These are phyloP conservation scores for Polytrichum commune DNA, from an alignment of 225 moss, liverwort and hornwort species.

Conservation along the genomic window DNA sequence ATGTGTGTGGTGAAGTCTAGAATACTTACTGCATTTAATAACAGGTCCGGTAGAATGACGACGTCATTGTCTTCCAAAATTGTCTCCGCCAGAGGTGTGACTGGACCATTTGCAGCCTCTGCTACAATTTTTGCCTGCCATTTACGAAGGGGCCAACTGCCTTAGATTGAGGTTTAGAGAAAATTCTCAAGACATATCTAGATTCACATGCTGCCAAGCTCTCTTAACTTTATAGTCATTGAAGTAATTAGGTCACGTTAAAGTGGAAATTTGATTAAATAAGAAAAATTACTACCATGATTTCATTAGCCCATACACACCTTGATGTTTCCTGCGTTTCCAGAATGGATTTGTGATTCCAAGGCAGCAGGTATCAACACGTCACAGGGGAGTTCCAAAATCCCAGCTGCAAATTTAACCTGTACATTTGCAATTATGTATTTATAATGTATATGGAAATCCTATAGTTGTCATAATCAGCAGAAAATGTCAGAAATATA, in stretches of 20 bases:
- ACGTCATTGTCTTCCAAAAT: conserved; percentile 74
- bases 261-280: no score
- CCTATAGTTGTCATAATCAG: neutral
- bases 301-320: conserved; percentile 19
- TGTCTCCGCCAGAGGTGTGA: conserved; percentile 71
- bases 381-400: conserved; percentile 80
- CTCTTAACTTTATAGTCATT: no score
- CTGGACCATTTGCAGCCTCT: conserved; percentile 90
- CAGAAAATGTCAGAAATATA: neutral
- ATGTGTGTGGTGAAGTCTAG: neutral
- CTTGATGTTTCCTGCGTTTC: conserved; percentile 77
- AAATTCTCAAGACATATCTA: no score
- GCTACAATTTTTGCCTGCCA: conserved; percentile 83
- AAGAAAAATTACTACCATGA: no score
- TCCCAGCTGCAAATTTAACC: conserved; percentile 57
- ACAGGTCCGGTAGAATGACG: conserved; percentile 75
- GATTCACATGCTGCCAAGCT: no score
- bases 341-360: conserved; percentile 76
- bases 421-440: conserved; percentile 19
- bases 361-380: conserved; percentile 84
- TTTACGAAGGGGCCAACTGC: conserved; percentile 5
- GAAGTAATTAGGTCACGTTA: no score
- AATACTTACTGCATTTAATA: conserved; percentile 79
- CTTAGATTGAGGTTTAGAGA: neutral
- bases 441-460: neutral